Percentiles rank a stretch among this genome's conserved stretches.
phyloP scores from a whole-genome alignment of 2,329 filamentous ascomycete species.

The Aspergillus sclerotialis region DNA sequence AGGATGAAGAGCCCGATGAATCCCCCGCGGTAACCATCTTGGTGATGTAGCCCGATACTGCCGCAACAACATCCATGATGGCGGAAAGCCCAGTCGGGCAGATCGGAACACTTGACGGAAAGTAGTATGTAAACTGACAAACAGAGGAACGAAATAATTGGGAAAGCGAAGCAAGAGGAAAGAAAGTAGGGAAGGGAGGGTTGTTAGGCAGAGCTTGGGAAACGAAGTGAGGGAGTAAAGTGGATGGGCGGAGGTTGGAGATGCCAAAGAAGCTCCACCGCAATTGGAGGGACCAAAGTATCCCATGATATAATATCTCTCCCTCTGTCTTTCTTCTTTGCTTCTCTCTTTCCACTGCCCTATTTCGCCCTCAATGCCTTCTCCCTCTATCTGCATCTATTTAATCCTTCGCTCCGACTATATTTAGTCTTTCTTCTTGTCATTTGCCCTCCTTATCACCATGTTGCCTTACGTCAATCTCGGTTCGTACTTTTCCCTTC shows the following conservation, averaged over 20 bases:
- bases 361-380: slow-evolving; percentile 1
- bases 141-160: slow-evolving; percentile 1
- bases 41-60: slow-evolving; percentile 88
- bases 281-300: too few species aligned
- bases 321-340: slow-evolving; percentile 3
- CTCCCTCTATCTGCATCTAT: slow-evolving; percentile 1
- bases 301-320: slow-evolving; percentile 1
- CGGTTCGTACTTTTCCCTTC: slow-evolving; percentile 35
- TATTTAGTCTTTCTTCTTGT: slow-evolving; percentile 3
- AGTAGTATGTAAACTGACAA: neutral
- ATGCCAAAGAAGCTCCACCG: neutral
- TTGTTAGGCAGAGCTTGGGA: too few species aligned
- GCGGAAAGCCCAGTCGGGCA: slow-evolving; percentile 6
- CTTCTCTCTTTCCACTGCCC: slow-evolving; percentile 1
- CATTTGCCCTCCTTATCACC: slow-evolving; percentile 11
- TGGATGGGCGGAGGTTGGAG: neutral
- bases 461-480: slow-evolving; percentile 61
- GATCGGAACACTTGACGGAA: neutral
- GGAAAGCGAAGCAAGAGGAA: slow-evolving; percentile 1
- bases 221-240: slow-evolving; percentile 5
- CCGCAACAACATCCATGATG: slow-evolving; percentile 87
- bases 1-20: slow-evolving; percentile 55
- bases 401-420: too few species aligned
- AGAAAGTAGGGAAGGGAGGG: slow-evolving; percentile 2
- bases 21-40: slow-evolving; percentile 90